phyloP scores from a whole-genome alignment of 768 basidiomycete genomes.

The Leccinum rimulosum region DNA sequence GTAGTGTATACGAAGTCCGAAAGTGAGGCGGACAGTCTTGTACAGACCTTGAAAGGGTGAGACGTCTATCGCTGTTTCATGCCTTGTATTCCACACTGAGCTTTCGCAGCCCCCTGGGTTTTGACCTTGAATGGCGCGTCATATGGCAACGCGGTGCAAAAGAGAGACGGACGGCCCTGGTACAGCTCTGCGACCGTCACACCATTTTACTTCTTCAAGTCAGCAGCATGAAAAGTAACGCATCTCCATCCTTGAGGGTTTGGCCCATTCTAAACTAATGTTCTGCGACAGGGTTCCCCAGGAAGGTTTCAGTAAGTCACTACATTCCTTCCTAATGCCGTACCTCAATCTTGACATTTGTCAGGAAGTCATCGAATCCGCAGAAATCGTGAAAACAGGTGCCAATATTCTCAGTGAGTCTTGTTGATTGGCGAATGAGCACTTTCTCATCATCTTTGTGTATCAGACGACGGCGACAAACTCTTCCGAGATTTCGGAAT shows the following conservation, averaged over 20 bases:
- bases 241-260: neutral
- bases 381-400: conserved; percentile 42
- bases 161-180: conserved; percentile 40
- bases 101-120: conserved; percentile 42
- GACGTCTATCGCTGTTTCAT: neutral
- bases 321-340: neutral
- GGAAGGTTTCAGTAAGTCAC: conserved; percentile 37
- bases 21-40: conserved; percentile 41
- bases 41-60: conserved; percentile 37
- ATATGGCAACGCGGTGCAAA: conserved; percentile 29
- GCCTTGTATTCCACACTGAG: neutral
- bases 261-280: neutral
- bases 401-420: conserved; percentile 47
- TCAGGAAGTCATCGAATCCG: conserved; percentile 46
- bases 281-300: conserved; percentile 39
- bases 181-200: conserved; percentile 43
- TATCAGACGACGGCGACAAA: conserved; percentile 47
- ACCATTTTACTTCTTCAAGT: conserved; percentile 50
- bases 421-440: neutral
- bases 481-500: conserved; percentile 47
- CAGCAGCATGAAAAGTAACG: conserved; percentile 45
- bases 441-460: neutral
- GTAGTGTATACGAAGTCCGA: conserved; percentile 42
- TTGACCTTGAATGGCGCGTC: conserved; percentile 52
- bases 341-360: neutral